Base-by-base conservation (phyloP, 1,284 basidiomycete species). In the Coniophora puteana region DNA sequence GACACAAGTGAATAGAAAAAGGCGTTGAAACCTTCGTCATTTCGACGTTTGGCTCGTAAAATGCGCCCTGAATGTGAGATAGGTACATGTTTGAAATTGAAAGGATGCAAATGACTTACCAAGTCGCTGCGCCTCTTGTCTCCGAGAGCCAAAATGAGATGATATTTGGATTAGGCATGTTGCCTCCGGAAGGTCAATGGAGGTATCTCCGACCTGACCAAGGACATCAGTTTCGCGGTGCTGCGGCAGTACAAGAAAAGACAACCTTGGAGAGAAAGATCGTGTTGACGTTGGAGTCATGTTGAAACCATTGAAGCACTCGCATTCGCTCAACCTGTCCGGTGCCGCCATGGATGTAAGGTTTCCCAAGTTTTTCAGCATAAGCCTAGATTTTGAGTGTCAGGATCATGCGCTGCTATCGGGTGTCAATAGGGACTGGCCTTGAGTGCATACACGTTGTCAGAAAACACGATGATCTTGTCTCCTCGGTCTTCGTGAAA, bases 1-100 rank as follows among this genome's bases (percentile, higher is more conserved):
- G 93, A 96, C 31, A 99, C 96, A 22, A 99, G 79, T 24, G 93
- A 97, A 66, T 99, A 99, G 71, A 99, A 99, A 69, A 99, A 99
- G 11, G 96, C 96, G 53, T 99, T 99, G 72, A 99, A 99, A 2
- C 96, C 96, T 65, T 99, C 96, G 59, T 99, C 96, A 61, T 99
- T 99, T 51, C 96, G 78, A 41, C 96, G 79, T 66, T 99, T 99
- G 8, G 96, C 96, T 46, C 96, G 85, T 40, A 99, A 71, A 55
- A 99, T 99, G 38, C 93, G 90, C 20, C 92, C 89, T 91, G 40
- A 23, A n/a, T 28, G 23, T 36, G 37, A 29, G 23, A 44, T 53
- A 11, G 48, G 37, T 39, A 28, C n/a, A 3, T 46, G 47, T 47
- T 11, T 34, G 12, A 26, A 2, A 37, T 42, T 50, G 17, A 43